Conservation (phyloP, 1,284 basidiomycete genomes). For the Ceratobasidium sp. region DNA sequence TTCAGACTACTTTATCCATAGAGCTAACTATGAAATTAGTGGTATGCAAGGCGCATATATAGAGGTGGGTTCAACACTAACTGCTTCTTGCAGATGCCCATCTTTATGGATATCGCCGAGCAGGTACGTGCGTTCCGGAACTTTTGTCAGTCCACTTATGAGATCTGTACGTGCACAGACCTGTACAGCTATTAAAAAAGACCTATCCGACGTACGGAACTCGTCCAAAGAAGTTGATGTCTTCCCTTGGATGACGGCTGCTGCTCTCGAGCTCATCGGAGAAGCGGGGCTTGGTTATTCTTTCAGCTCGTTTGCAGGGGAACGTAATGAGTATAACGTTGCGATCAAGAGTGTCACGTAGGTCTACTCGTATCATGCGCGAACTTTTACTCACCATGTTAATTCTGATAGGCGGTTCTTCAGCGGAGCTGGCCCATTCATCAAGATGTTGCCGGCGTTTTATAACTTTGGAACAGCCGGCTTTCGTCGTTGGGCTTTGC, state of each 20-base stretch:
- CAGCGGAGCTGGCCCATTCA: background rate
- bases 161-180: constrained; percentile 49
- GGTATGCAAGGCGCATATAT: constrained; percentile 3
- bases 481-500: constrained; percentile 63
- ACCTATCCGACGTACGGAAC: constrained; percentile 50
- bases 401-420: constrained; percentile 50
- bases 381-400: constrained; percentile 59
- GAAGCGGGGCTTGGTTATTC: constrained; percentile 66
- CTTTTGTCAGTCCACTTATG: constrained; percentile 53
- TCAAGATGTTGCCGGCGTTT: constrained; percentile 1
- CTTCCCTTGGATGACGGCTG: constrained; percentile 65
- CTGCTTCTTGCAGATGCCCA: constrained; percentile 57
- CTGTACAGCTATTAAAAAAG: background rate
- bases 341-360: constrained; percentile 65
- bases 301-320: constrained; percentile 63
- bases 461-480: constrained; percentile 53
- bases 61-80: background rate
- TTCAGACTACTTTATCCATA: background rate
- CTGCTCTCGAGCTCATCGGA: constrained; percentile 65
- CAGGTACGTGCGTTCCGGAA: constrained; percentile 54
- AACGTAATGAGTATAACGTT: constrained; percentile 62
- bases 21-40: constrained; percentile 11
- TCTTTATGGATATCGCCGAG: constrained; percentile 63
- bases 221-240: constrained; percentile 60
- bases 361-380: constrained; percentile 57